Base-by-base conservation (phyloP, 768 basidiomycete species). In the Tubosaeta brunneosetosa region DNA sequence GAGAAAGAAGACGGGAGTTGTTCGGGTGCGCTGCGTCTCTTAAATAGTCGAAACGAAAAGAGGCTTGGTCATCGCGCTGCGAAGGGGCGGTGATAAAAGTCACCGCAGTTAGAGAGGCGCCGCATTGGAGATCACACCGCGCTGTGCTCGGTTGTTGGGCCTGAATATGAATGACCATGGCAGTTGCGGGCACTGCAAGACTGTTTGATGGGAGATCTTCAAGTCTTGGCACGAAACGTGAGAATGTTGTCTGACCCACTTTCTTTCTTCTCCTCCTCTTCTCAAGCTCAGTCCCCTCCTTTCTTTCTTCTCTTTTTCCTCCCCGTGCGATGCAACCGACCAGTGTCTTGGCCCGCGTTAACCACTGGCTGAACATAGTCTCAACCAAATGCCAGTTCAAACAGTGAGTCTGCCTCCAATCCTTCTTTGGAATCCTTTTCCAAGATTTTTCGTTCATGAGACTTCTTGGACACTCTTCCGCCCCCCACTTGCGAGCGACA, bases 321-420 rank as follows among this genome's bases (percentile, higher is more conserved):
- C 3, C 44, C 25, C 26, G 19, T 19, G 51, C 47, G 27, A 69
- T 67, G 67, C 52, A 44, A 34, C 41, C 47, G 22, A 8, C 48
- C 6, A 38, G 49, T 5, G 51, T 68, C 53, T 47, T 64, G 42
- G 47, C 52, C 6, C 50, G 56, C 25, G 54, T 68, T 48, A 54
- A 40, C 47, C 48, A 48, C n/a, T 19, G 59, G 17, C 31, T 70
- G 7, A 50, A 47, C 44, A 13, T 50, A 1, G 11, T 70, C n/a
- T 51, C 64, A 16, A 16, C 51, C 9, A 70, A 41, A 42, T 14
- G 64, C 16, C 56, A 54, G 8, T 19, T 61, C 45, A 61, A 44
- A 45, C 55, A 44, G 66, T 68, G 44, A 50, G 68, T 42, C 17
- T n/a, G 13, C 17, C 32, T 13, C 32, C 32, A 33, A n/a, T 26